Base-by-base conservation (phyloP, 345 rosid species). In the Adansonia digitata region DNA sequence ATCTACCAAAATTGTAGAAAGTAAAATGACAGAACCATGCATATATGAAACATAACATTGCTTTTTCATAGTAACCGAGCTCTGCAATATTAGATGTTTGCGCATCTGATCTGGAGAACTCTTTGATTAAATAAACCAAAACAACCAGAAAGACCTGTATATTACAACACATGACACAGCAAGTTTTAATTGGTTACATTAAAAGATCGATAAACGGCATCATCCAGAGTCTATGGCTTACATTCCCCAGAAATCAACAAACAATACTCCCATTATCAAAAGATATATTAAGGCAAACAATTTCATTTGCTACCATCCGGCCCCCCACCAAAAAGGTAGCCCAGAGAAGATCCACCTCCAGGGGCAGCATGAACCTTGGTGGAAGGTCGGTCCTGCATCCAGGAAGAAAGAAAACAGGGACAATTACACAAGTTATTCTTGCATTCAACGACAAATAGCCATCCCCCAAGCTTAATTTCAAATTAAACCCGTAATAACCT, bases 281-380 rank as follows among this genome's bases (percentile, higher is more conserved):
- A 52, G 51, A 63, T 68, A 56, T 51, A 61, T 27, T 26, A 27
- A 15, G 69, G 26, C 40, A 31, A 5, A 18, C 13, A 40, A 71
- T 31, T 17, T 71, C 72, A 82, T 26, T 82, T 84, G 42, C 81
- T 80, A 14, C 77, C 78, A n/a, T 75, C 74, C 17, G 71, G 53
- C 26, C 22, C 69, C 17, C 74, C 77, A 14, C 87, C 85, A 10
- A 82, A 84, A 70, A 84, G 87, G 81, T 84, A 84, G 39, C 51
- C 81, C 55, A 84, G 78, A 39, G 87, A 84, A 40, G 85, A 84
- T 65, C 85, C 87, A 37, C 87, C 87, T 27, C 87, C 87, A 18
- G 87, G 85, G 48, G 87, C 85, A 39, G 87, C 83, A 64, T 82
- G 87, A 60, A 84, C 83, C 83, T 82, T 84, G 64, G 87, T 84